These are phyloP conservation scores for Leccinum discolor DNA, from an alignment of 1,284 basidiomycete species.

Conservation along the genomic window DNA sequence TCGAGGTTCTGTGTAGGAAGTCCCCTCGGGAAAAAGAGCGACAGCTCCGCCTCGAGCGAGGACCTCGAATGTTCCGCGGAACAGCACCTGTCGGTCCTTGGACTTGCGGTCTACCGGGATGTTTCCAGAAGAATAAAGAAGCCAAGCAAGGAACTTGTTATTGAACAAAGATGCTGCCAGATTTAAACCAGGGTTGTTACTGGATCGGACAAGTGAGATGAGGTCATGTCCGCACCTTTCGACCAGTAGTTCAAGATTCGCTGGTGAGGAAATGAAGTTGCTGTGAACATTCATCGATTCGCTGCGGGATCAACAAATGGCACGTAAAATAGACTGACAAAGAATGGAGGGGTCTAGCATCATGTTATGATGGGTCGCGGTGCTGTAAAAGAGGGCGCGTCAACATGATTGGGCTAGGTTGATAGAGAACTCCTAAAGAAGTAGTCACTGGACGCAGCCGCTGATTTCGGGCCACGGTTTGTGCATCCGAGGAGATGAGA, in stretches of 20 bases:
- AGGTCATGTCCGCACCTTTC: constrained; percentile 52
- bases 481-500: constrained; percentile 4
- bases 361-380: constrained; percentile 92
- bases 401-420: constrained; percentile 8
- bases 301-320: constrained; percentile 12
- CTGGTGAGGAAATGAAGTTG: constrained; percentile 74
- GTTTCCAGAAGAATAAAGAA: constrained; percentile 90
- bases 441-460: constrained; percentile 1
- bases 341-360: constrained; percentile 84
- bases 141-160: constrained; percentile 70
- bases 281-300: constrained; percentile 38
- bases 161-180: constrained; percentile 69
- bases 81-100: constrained; percentile 89
- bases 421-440: constrained; percentile 2
- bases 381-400: constrained; percentile 43
- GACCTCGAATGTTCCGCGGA: constrained; percentile 88
- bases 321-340: constrained; percentile 52
- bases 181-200: constrained; percentile 18
- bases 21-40: constrained; percentile 94
- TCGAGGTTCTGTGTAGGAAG: constrained; percentile 86
- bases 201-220: constrained; percentile 10
- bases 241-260: constrained; percentile 95
- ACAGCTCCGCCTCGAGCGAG: constrained; percentile 79
- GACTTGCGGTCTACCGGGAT: constrained; percentile 94
- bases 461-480: background rate